Evolutionary conservation across 148 eudicot species (phyloP), one percentile per base, ranked within the genome.

Genomic region (Camellia lanceoleosa): DNA sequence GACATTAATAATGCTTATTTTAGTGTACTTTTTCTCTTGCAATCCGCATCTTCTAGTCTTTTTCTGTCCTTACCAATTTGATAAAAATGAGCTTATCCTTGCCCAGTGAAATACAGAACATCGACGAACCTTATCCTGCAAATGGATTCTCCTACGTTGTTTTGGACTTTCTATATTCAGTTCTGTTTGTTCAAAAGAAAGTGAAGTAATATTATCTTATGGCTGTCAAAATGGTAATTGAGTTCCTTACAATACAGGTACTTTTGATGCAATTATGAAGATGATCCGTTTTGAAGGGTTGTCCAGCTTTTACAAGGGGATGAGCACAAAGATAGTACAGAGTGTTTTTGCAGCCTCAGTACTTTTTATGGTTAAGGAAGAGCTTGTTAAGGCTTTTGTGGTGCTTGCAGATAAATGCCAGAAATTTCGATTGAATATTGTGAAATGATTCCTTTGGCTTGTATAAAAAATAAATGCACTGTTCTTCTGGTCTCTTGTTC

Each of bases 281-380:
- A 95, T 95, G 94, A 86, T 93, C 19, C 91, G 80, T 9, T 90
- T 91, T 58, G 98, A 95, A 87, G 98, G 98, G 76, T 76, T 93
- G 6, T 61, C 84, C 44, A 87, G 97, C 83, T 95, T 95, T 85
- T 95, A 91, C 85, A 91, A 91, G 83, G 98, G 98, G 72, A 95
- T 95, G 97, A 91, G 97, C 86, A 95, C 98, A 9, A 93, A 95
- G 84, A 93, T 95, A 68, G 91, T 95, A 67, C 98, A 95, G 86
- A 95, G 98, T 81, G 96, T 95, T 60, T 89, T 95, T 82, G 98
- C 98, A 56, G 98, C 98, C 54, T 91, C 98, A 63, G 88, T 94
- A 60, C 93, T 95, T 71, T 95, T 95, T 86, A 93, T 89, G 98
- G 80, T 95, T 69, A 95, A 95, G 85, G 97, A 95, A 83, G 97